Percentiles rank a stretch among this genome's conserved stretches.
Evolutionary conservation across 495 filamentous ascomycete genomes (phyloP).

Genomic region (Emericellopsis terricola): DNA sequence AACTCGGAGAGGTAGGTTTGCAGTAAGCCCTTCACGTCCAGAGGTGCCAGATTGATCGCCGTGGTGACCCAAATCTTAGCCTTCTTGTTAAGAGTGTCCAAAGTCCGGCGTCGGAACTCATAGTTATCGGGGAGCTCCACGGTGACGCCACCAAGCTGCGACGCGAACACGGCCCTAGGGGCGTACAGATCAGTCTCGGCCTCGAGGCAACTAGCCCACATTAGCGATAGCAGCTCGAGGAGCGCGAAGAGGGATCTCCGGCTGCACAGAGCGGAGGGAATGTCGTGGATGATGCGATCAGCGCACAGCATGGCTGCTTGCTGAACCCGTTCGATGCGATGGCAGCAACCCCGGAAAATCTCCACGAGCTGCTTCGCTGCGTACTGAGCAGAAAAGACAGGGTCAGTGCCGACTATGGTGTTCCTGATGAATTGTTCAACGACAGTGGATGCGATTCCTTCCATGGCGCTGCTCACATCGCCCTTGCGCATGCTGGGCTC

Average conservation of each 20-base stretch:
- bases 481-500: conserved; percentile 68
- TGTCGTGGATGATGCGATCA: conserved; percentile 62
- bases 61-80: conserved; percentile 65
- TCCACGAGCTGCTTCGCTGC: conserved; percentile 72
- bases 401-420: conserved; percentile 47
- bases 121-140: conserved; percentile 90
- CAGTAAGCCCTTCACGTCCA: conserved; percentile 88
- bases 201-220: conserved; percentile 91
- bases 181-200: conserved; percentile 87
- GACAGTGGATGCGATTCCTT: conserved; percentile 55
- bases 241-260: conserved; percentile 79
- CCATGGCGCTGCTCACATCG: conserved; percentile 74
- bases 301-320: conserved; percentile 64
- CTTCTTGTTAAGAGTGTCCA: conserved; percentile 56
- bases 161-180: conserved; percentile 62
- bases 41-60: conserved; percentile 68
- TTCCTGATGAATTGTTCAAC: conserved; percentile 56
- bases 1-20: conserved; percentile 93
- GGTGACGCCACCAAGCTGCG: conserved; percentile 50
- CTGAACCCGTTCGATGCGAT: conserved; percentile 79
- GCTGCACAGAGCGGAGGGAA: conserved; percentile 82
- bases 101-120: conserved; percentile 52
- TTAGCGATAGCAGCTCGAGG: conserved; percentile 72
- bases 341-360: conserved; percentile 77
- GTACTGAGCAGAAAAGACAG: conserved; percentile 64